Evolutionary conservation across 225 moss, liverwort and hornwort genomes (phyloP), one percentile per base, ranked within the genome.

Genomic region (Anthoceros angustus): DNA sequence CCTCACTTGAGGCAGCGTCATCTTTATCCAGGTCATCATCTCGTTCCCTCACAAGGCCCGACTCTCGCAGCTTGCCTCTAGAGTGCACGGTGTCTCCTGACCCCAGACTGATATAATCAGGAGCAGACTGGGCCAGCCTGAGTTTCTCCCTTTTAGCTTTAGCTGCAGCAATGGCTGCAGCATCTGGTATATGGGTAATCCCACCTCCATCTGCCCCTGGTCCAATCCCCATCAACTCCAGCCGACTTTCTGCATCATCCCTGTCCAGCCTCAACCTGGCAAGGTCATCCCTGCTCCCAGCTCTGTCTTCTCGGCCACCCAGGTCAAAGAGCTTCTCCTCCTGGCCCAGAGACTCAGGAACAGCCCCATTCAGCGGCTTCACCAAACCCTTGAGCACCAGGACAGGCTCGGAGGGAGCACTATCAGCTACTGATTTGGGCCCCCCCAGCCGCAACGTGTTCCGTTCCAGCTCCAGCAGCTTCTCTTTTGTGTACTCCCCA

Each of bases 221-320:
- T 15, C 98, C 98, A 66, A 98, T 91, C 64, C 98, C 92, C 98
- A 98, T 98, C 80, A 92, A 82, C 72, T 84, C 89, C 68, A 98
- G 78, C 68, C 98, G 80, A 76, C 79, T 87, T 76, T 98, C 98
- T 11, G 92, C 89, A 71, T 95, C 95, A 67, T 91, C 85, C 39
- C 80, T 78, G 32, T 74, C 81, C 68, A 82, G 76, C 39, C 50
- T 68, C 41, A 80, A 67, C 72, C 78, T 69, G 66, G 82, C 88
- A 70, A 71, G 68, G 41, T 80, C 81, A 64, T 74, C 77, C 71
- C 75, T 75, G 21, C 18, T 74, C 9, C 75, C 66, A 63, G 66
- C 80, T 64, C 72, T 74, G 62, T 84, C 90, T 68, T 75, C 66
- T 68, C 75, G 67, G 21, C 69, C 72, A 69, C 64, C 73, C 42